These are phyloP conservation scores for Prunus yedoensis DNA, from an alignment of 331 rosid genomes.

Conservation along the genomic window DNA sequence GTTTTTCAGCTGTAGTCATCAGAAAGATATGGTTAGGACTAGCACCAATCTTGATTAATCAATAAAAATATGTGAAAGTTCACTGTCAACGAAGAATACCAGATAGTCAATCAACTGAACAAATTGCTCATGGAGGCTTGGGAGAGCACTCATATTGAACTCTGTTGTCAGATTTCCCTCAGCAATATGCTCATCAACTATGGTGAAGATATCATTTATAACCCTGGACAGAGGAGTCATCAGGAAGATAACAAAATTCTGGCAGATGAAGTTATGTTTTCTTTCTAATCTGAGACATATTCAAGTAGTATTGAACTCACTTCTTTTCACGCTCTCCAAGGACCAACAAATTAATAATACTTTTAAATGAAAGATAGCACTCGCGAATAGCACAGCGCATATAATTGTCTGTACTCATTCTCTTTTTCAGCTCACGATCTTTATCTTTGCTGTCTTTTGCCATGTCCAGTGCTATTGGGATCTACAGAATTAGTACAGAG, in stretches of 20 bases:
- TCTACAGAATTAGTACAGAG: conserved; percentile 42
- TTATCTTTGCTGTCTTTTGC: conserved; percentile 74
- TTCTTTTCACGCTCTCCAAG: conserved; percentile 62
- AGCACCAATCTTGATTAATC: conserved; percentile 8
- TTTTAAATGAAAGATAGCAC: conserved; percentile 78
- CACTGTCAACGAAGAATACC: conserved; percentile 50
- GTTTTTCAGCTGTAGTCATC: conserved; percentile 49
- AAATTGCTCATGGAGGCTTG: conserved; percentile 58
- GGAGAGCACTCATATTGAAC: conserved; percentile 74
- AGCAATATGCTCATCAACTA: conserved; percentile 56
- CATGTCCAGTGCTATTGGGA: conserved; percentile 95
- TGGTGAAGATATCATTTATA: conserved; percentile 57
- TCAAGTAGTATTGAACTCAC: conserved; percentile 44
- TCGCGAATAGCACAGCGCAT: conserved; percentile 80
- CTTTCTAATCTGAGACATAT: conserved; percentile 16
- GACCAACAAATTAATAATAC: conserved; percentile 64
- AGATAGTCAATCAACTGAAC: conserved; percentile 56
- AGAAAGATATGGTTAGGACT: conserved; percentile 21
- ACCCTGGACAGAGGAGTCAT: conserved; percentile 54
- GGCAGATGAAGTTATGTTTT: background rate
- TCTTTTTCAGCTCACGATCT: conserved; percentile 75
- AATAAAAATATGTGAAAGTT: conserved; percentile 18
- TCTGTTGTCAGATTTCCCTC: conserved; percentile 30
- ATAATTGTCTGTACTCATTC: conserved; percentile 61
- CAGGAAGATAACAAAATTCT: conserved; percentile 17